Base-by-base conservation (phyloP, 345 rosid genomes). In the Rhizophora apiculata region DNA sequence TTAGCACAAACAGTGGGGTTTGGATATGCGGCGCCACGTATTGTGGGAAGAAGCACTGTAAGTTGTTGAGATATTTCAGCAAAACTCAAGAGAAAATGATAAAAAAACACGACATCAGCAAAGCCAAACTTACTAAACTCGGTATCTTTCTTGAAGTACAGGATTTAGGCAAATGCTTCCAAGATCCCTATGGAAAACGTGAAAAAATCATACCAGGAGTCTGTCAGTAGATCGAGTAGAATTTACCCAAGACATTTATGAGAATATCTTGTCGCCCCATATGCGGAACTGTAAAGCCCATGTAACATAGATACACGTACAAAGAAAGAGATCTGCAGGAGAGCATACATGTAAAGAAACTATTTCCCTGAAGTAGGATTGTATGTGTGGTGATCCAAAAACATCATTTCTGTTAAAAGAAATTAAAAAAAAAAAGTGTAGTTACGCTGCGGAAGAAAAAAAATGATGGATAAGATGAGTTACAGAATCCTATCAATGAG, bases 41-140 rank as follows among this genome's bases (percentile, higher is more conserved):
- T 82, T 92, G 94, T 3, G 99, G 99, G 90, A 95, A 95, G 88
- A 95, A 90, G 73, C 99, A 95, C 98, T 90, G 95, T 34, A 32
- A 36, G 43, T 52, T 27, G 0, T 63, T 32, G 11, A 66, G 59
- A 56, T 46, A 37, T 56, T 72, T 79, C 62, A 54, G 78, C 70
- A 39, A 64, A 63, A 37, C 4, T 21, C 19, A 62, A 63, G 39
- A 70, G 36, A 24, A 24, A 68, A 67, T 39, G 48, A 51, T 5
- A 51, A 71, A 8, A 51, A 67, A 0, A 26, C 63, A 64, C 51
- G 15, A 36, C 8, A 26, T 49, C 30, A 34, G 48, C 57, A 30
- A 20, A 2, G 46, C 6, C 7, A 32, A 21, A 65, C 78, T 53
- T 72, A 92, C 98, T 87, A 88, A 68, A 64, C 72, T 81, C 2